Conservation (phyloP, 2,329 filamentous ascomycete species). For the Elsinoe perseae region DNA sequence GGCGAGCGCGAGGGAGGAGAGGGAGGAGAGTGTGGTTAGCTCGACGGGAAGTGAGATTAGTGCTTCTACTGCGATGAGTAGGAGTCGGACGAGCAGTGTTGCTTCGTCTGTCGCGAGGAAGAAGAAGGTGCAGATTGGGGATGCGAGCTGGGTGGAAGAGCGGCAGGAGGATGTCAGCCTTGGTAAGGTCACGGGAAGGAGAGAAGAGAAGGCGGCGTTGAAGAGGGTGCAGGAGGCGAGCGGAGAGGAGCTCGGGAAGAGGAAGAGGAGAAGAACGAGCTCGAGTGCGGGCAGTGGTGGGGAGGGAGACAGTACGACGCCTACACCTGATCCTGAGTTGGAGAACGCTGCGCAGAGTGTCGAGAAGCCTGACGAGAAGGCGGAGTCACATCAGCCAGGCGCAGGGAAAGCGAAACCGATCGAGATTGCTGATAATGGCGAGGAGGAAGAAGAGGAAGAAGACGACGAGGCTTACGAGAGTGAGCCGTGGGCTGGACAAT, state of each 20-base stretch:
- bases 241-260: not conserved
- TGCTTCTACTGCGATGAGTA: not conserved
- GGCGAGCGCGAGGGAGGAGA: constrained; percentile 13
- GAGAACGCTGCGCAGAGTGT: not conserved
- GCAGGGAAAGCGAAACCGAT: constrained; percentile 1
- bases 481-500: not conserved
- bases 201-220: constrained; percentile 12
- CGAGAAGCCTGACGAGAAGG: constrained; percentile 3
- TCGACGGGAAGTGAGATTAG: constrained; percentile 13
- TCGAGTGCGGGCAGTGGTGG: not conserved
- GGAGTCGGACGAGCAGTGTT: constrained; percentile 7
- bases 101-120: constrained; percentile 16
- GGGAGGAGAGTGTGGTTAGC: constrained; percentile 15
- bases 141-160: constrained; percentile 18
- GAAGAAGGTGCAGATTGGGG: constrained; percentile 15
- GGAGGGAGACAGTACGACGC: not conserved
- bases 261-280: not conserved
- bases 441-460: constrained; percentile 16
- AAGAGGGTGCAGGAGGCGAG: constrained; percentile 11
- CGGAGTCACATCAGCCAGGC: not conserved
- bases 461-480: constrained; percentile 8
- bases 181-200: constrained; percentile 13
- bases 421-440: constrained; percentile 14
- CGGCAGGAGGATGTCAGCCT: constrained; percentile 13
- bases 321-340: not conserved